phyloP scores from a whole-genome alignment of 805 yeast species.

The Pichia deserticola region DNA sequence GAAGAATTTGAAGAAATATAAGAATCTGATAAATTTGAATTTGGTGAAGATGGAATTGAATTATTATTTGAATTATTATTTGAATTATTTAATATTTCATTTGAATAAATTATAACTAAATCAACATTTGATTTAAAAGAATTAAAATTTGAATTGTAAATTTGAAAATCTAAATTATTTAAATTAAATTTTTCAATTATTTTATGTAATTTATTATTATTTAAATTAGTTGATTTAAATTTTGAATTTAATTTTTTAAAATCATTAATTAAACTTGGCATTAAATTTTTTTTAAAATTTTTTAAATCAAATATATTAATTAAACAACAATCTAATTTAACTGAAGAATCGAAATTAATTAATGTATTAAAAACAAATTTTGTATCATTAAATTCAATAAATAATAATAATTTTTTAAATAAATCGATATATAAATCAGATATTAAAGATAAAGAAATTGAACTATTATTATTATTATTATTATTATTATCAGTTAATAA shows the following conservation, averaged over 20 bases:
- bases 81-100: conserved; percentile 1
- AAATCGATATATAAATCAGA: not conserved
- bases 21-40: not conserved
- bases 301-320: conserved; percentile 2
- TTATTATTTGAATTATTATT: not conserved
- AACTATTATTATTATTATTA: too few species aligned
- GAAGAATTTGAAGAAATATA: not conserved
- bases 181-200: not conserved
- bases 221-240: not conserved
- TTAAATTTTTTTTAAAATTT: conserved; percentile 1
- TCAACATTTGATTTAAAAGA: not conserved
- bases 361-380: conserved; percentile 10
- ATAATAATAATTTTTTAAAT: conserved; percentile 9
- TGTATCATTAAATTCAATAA: conserved; percentile 13
- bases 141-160: not conserved
- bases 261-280: conserved; percentile 12
- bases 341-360: conserved; percentile 5
- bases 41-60: not conserved
- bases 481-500: too few species aligned
- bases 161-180: not conserved
- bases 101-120: conserved; percentile 7
- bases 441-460: too few species aligned
- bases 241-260: conserved; percentile 1
- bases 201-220: not conserved
- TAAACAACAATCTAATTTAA: conserved; percentile 3